Base-by-base conservation (phyloP, 2,329 filamentous ascomycete genomes). In the Neocatenulostroma microsporum region DNA sequence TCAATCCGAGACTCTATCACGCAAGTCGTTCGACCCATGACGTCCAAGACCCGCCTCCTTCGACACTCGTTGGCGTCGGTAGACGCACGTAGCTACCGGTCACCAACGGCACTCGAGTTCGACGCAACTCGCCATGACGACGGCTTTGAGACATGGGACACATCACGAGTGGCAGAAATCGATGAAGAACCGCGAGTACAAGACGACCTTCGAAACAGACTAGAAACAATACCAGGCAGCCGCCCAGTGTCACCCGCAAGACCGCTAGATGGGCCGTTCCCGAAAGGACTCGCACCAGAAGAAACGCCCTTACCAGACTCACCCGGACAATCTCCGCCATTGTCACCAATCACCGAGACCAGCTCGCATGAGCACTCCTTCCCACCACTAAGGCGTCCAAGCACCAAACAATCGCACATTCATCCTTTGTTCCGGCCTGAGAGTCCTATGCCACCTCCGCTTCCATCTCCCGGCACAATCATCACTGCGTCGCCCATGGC, bases 381-480 rank as follows among this genome's bases (percentile, higher is more conserved):
- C 6, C 21, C 41, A 4, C 21, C 24, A 5, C 21, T 24, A 5
- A 29, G 41, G 18, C 18, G 70, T 68, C 37, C 41, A 3, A 40
- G 37, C 26, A 37, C 30, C 4, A 21, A 17, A 49, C 80, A 86
- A 57, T 69, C 78, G 4, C 76, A 87, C 53, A 86, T 87, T 30
- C 82, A 87, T 56, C 82, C 82, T 6, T 69, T 87, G 2, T 87
- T 87, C 64, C 72, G 82, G 42, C 78, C 78, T 5, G 80, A 84
- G 54, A 82, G 77, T 21, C 80, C 80, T 0, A 72, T 69, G 1
- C 80, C 80, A 10, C 78, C 81, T 1, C 51, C 82, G 1, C 62
- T 74, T 5, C 70, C 73, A 2, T 82, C 80, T 0, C 78, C 80
- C 0, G 80, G 81, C 1, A 88, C 83, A 0, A 70, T 80, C 12